A percentile compares a stretch with the other conserved stretches of the same genome.
These are phyloP conservation scores for Pestalotiopsis sp. DNA, from an alignment of 2,329 filamentous ascomycete species.

Conservation along the genomic window DNA sequence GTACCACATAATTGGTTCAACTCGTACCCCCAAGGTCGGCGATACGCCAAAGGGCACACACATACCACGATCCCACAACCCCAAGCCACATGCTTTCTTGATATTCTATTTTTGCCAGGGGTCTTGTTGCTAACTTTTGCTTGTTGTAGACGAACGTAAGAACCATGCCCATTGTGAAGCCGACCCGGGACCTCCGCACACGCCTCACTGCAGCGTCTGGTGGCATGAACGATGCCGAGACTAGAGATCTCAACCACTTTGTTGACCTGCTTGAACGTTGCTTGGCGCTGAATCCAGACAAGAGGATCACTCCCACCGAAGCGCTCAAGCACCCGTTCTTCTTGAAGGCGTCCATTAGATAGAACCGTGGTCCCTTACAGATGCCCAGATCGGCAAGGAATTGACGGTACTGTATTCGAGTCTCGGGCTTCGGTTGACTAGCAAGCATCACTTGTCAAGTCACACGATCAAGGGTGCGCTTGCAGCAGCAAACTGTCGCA, in stretches of 20 bases:
- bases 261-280: conserved; percentile 88
- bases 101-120: conserved; percentile 4
- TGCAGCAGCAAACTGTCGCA: too few relatives aligned
- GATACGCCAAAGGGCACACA: conserved; percentile 8
- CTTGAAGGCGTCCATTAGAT: conserved; percentile 36
- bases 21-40: neutral
- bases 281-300: conserved; percentile 87
- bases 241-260: conserved; percentile 80
- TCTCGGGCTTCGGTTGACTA: too few relatives aligned
- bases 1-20: neutral
- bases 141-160: conserved; percentile 63
- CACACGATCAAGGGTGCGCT: too few relatives aligned
- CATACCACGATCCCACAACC: neutral
- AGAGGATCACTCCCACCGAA: conserved; percentile 83
- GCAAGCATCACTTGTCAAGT: too few relatives aligned
- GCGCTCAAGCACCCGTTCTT: conserved; percentile 92
- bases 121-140: neutral
- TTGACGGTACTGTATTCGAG: too few relatives aligned
- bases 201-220: conserved; percentile 75
- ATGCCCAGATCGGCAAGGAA: neutral
- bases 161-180: conserved; percentile 71
- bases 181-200: conserved; percentile 79
- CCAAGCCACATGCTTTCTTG: neutral
- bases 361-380: conserved; percentile 18
- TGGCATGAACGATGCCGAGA: conserved; percentile 73